phyloP scores from a whole-genome alignment of 805 yeast genomes.

The Yamadazyma insecticola region DNA sequence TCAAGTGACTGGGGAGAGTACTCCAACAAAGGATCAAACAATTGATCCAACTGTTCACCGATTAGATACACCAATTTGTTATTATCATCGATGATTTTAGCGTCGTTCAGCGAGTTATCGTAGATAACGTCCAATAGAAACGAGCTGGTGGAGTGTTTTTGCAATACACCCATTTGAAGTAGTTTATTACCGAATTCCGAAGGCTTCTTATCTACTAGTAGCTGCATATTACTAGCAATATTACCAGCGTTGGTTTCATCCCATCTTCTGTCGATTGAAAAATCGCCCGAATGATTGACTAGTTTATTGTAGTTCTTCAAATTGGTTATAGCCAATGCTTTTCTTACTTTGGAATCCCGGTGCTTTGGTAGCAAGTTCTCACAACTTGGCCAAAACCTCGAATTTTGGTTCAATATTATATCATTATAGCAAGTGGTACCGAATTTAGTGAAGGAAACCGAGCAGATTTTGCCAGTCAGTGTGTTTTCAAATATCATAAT shows the following conservation, averaged over 20 bases:
- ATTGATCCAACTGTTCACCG: conserved; percentile 82
- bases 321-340: conserved; percentile 70
- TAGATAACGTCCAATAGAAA: conserved; percentile 72
- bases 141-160: conserved; percentile 46
- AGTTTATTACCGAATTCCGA: conserved; percentile 53
- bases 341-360: conserved; percentile 56
- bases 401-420: conserved; percentile 52
- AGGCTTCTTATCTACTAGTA: conserved; percentile 52
- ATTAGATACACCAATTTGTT: conserved; percentile 70
- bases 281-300: conserved; percentile 28
- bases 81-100: conserved; percentile 53
- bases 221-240: conserved; percentile 60
- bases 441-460: conserved; percentile 54
- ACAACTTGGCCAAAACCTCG: conserved; percentile 77
- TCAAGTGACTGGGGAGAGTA: conserved; percentile 90
- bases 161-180: conserved; percentile 54
- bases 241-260: conserved; percentile 87
- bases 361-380: conserved; percentile 53
- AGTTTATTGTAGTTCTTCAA: conserved; percentile 64
- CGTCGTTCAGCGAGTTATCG: conserved; percentile 36
- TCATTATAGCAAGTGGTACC: conserved; percentile 62
- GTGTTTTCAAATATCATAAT: conserved; percentile 49
- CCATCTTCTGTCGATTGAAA: conserved; percentile 40
- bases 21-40: conserved; percentile 86
- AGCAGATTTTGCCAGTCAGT: conserved; percentile 42